phyloP scores from a whole-genome alignment of 2,329 filamentous ascomycete genomes.

The Cryphonectria carpinicola region DNA sequence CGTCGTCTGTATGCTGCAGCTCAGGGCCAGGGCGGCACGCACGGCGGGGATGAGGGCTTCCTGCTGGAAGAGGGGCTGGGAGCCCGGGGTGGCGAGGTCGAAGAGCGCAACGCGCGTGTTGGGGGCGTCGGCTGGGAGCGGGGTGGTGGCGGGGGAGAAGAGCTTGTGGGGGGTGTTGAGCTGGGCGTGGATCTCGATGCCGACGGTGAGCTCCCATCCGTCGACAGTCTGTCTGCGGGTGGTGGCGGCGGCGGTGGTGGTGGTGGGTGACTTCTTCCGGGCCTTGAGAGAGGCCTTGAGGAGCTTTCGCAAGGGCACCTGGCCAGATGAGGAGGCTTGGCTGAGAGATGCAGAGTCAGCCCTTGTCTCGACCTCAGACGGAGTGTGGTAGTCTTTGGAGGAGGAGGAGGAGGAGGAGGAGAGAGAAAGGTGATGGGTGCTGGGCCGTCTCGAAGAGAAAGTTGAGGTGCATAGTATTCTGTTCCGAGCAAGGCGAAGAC shows the following conservation, averaged over 20 bases:
- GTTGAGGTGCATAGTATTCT: background rate
- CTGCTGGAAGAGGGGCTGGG: slow-evolving; percentile 83
- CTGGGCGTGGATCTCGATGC: slow-evolving; percentile 96
- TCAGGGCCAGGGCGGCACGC: slow-evolving; percentile 81
- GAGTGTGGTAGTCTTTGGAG: background rate
- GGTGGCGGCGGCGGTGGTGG: slow-evolving; percentile 41
- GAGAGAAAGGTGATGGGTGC: slow-evolving; percentile 13
- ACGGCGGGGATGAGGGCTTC: slow-evolving; percentile 87
- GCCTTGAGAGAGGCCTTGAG: slow-evolving; percentile 69
- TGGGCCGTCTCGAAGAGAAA: background rate
- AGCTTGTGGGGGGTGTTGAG: slow-evolving; percentile 88
- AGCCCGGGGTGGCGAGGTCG: slow-evolving; percentile 86
- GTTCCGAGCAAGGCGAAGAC: slow-evolving; percentile 36
- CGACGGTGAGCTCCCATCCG: slow-evolving; percentile 92
- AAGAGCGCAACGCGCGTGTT: slow-evolving; percentile 91
- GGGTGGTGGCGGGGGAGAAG: slow-evolving; percentile 70
- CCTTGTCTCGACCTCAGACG: background rate
- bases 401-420: slow-evolving; percentile 1
- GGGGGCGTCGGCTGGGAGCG: slow-evolving; percentile 63
- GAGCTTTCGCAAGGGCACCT: slow-evolving; percentile 68
- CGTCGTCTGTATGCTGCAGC: slow-evolving; percentile 74
- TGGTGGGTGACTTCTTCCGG: slow-evolving; percentile 51
- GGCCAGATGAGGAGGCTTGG: slow-evolving; percentile 11
- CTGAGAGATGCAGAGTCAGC: background rate
- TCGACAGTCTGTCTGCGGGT: slow-evolving; percentile 55